phyloP scores from a whole-genome alignment of 2,329 filamentous ascomycete genomes.

The Coniella lustricola region DNA sequence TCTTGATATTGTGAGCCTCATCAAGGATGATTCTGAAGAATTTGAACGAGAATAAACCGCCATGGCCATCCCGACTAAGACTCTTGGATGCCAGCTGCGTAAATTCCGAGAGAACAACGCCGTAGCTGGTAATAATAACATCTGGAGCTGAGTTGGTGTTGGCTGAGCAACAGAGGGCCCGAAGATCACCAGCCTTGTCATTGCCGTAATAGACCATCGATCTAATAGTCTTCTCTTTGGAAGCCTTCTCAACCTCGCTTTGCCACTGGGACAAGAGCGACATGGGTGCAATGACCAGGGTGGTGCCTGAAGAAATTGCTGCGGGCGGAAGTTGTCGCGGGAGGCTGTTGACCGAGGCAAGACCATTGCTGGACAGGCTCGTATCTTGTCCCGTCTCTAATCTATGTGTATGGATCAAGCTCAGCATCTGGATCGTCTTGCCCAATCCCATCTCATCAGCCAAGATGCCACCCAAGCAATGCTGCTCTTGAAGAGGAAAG shows the following conservation, averaged over 20 bases:
- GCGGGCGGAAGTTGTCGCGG: constrained; percentile 54
- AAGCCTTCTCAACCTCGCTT: constrained; percentile 88
- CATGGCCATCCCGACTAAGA: constrained; percentile 57
- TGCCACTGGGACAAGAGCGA: constrained; percentile 96
- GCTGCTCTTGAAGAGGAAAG: constrained; percentile 89
- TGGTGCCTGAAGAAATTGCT: constrained; percentile 64
- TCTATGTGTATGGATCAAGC: constrained; percentile 78
- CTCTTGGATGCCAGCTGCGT: constrained; percentile 62
- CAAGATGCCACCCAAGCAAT: constrained; percentile 86
- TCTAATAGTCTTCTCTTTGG: constrained; percentile 73
- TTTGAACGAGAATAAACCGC: constrained; percentile 80
- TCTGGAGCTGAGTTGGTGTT: constrained; percentile 76
- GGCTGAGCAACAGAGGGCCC: constrained; percentile 66
- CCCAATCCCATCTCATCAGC: constrained; percentile 97
- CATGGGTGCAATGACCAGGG: constrained; percentile 93
- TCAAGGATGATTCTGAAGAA: constrained; percentile 96
- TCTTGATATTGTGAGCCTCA: constrained; percentile 91
- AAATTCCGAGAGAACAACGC: constrained; percentile 84
- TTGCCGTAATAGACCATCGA: constrained; percentile 85
- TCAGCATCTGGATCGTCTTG: constrained; percentile 98
- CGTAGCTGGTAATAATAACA: constrained; percentile 91
- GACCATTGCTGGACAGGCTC: constrained; percentile 24
- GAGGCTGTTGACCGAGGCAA: constrained; percentile 50
- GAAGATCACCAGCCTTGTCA: constrained; percentile 75
- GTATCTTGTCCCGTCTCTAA: constrained; percentile 43